Base-by-base conservation (phyloP, 148 eudicot genomes). In the Dianthus caryophyllus region DNA sequence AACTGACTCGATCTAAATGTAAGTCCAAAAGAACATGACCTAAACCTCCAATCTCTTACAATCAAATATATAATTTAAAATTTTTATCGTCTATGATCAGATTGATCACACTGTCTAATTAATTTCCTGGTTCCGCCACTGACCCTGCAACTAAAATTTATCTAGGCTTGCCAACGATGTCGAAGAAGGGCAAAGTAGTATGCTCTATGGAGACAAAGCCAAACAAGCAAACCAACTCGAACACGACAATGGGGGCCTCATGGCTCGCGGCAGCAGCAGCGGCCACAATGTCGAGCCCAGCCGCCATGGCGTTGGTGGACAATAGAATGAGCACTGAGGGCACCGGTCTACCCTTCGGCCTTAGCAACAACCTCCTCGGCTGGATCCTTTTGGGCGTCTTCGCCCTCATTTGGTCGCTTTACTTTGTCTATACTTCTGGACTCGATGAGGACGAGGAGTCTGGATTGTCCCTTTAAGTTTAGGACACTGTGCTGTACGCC, bases 291-390 rank as follows among this genome's bases (percentile, higher is more conserved):
- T 82, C 96, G 2, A 86, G 85, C 87, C 96, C 99, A 2, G 86
- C 80, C 31, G 86, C 80, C 31, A 78, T 82, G 93, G 99, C 99
- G 4, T 66, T 95, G 68, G 99, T 95, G 68, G 99, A 95, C 29
- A 97, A 90, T 52, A 90, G 99, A 67, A 82, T 95, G 92, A 90
- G 89, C 89, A 95, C 99, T 11, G 99, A 95, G 65, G 99, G 99
- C 36, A 85, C 93, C 0, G 99, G 99, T 33, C 97, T 95, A 25
- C 96, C 99, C 15, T 88, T 95, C 59, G 99, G 99, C 43, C 65
- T 95, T 55, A 95, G 99, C 86, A 95, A 84, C 89, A 95, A 95
- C 71, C 79, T 90, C 1, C 84, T 95, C 27, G 97, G 88, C 1
- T 95, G 99, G 99, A 75, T 90, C 83, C 80, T 95, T 10, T 48